Conservation (phyloP, 1,139 yeast genomes). For the Sugiyamaella sp. region DNA sequence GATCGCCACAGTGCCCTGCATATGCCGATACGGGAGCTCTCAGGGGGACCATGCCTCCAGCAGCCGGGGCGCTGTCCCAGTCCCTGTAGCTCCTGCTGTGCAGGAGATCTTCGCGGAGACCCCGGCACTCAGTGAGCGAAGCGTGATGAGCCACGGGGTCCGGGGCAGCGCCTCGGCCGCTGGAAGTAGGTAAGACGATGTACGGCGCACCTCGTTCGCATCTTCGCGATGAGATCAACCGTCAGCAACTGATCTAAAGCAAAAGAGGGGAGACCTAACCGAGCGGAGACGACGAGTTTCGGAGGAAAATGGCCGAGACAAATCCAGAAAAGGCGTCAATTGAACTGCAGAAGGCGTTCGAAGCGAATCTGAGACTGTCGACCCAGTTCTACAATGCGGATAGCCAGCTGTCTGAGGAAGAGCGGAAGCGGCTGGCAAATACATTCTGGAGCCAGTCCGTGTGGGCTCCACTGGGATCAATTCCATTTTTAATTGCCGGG, state of each 20-base stretch:
- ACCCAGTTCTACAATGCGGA: constrained; percentile 29
- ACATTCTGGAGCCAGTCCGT: constrained; percentile 29
- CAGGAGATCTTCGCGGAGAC: not conserved
- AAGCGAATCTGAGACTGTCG: constrained; percentile 9
- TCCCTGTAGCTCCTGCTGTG: not conserved
- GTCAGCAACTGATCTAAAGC: too few species aligned
- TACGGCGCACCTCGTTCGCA: not conserved
- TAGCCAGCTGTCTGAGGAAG: constrained; percentile 24
- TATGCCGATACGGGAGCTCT: too few species aligned
- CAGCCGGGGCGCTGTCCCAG: not conserved
- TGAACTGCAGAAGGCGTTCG: constrained; percentile 7
- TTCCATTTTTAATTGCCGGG: constrained; percentile 29
- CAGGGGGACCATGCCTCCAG: not conserved
- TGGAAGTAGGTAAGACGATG: not conserved
- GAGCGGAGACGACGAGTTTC: too few species aligned
- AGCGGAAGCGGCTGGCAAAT: constrained; percentile 25
- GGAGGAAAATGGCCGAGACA: not conserved
- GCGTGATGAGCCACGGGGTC: not conserved
- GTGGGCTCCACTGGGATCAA: constrained; percentile 29
- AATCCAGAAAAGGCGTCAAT: not conserved
- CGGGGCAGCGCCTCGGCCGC: not conserved
- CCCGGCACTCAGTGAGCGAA: not conserved
- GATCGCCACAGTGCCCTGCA: too few species aligned
- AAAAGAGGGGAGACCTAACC: too few species aligned
- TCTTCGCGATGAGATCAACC: too few species aligned